Base-by-base conservation (phyloP, 495 filamentous ascomycete genomes). In the Hypoxylon lienhwacheense region DNA sequence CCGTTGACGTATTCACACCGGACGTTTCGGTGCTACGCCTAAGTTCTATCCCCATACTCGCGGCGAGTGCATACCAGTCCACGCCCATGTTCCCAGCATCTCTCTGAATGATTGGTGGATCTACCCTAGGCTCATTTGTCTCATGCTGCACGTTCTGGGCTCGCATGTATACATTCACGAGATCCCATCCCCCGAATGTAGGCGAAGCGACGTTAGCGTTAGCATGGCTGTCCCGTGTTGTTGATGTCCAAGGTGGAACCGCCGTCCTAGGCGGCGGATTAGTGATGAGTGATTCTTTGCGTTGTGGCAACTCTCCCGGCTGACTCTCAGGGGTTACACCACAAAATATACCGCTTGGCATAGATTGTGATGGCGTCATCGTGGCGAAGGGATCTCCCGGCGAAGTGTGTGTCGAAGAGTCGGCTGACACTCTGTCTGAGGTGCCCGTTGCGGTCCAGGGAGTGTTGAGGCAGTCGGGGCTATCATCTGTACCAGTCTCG, bases 21-120 rank as follows among this genome's bases (percentile, higher is more conserved):
- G n/a, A n/a, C n/a, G n/a, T n/a, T n/a, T n/a, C n/a, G n/a, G n/a
- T n/a, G n/a, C n/a, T n/a, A 10, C 15, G 3, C 34, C 46, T 14
- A n/a, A n/a, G 11, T 42, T 33, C 2, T n/a, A 42, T 24, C 1
- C 41, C 41, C 2, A 45, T 2, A 10, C 32, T 36, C 12, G 24
- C 32, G n/a, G 29, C 34, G 0, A 53, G 14, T 7, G 36, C 28
- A 20, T 41, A 43, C 52, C 52, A 54, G n/a, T 54, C 51, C 34
- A 47, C 16, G 8, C 35, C 28, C 28, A 35, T 19, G n/a, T n/a
- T n/a, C n/a, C n/a, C n/a, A n/a, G n/a, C n/a, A n/a, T n/a, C n/a
- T n/a, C n/a, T n/a, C n/a, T n/a, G n/a, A n/a, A n/a, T n/a, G n/a
- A n/a, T n/a, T n/a, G n/a, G n/a, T n/a, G n/a, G n/a, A n/a, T n/a